phyloP scores from a whole-genome alignment of 2,329 filamentous ascomycete species.

The Hymenoscyphus occultus region DNA sequence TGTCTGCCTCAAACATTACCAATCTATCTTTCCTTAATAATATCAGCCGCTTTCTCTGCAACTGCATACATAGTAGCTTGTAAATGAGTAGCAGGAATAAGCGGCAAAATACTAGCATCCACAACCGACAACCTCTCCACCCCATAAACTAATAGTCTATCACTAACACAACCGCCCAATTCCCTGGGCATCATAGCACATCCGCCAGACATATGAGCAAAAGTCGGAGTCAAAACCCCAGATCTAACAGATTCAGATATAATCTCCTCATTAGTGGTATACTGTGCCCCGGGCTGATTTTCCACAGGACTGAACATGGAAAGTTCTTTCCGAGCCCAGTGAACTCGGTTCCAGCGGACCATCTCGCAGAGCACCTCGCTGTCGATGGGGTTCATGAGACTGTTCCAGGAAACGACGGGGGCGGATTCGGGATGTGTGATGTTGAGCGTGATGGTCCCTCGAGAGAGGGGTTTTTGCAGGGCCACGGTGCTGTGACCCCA shows the following conservation, averaged over 20 bases:
- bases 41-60: slow-evolving; percentile 11
- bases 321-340: slow-evolving; percentile 12
- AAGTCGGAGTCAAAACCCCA: slow-evolving; percentile 2
- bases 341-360: slow-evolving; percentile 10
- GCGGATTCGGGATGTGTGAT: slow-evolving; percentile 12
- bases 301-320: slow-evolving; percentile 9
- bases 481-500: neutral
- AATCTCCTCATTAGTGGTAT: slow-evolving; percentile 12
- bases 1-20: neutral
- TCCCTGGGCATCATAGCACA: slow-evolving; percentile 13
- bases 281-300: slow-evolving; percentile 6
- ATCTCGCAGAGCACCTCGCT: slow-evolving; percentile 13
- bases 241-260: slow-evolving; percentile 3
- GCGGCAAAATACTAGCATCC: slow-evolving; percentile 16
- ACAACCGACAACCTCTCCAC: slow-evolving; percentile 11
- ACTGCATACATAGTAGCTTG: slow-evolving; percentile 14
- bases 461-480: slow-evolving; percentile 11
- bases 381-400: slow-evolving; percentile 14
- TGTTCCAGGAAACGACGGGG: slow-evolving; percentile 14
- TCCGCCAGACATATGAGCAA: slow-evolving; percentile 8
- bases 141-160: slow-evolving; percentile 11
- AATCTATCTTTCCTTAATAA: slow-evolving; percentile 6
- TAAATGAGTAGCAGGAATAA: slow-evolving; percentile 18
- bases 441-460: slow-evolving; percentile 9
- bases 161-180: slow-evolving; percentile 11